Evolutionary conservation across 2,329 filamentous ascomycete genomes (phyloP), one percentile per base, ranked within the genome.

Genomic region (Trichocomaceae sp.): DNA sequence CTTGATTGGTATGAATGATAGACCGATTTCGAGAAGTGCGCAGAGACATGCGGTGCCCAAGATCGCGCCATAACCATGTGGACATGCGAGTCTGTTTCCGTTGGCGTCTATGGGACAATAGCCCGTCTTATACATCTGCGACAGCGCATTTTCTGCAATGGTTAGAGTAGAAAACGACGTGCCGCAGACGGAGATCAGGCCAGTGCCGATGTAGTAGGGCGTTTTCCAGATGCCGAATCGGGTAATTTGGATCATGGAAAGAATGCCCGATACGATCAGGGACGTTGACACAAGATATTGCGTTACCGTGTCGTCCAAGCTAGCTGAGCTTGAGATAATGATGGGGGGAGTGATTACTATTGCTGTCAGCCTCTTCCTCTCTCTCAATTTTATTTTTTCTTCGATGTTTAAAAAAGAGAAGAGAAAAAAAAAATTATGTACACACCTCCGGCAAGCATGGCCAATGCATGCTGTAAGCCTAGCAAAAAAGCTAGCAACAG

Each of bases 201-300:
- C 84, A 0, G 84, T 87, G 9, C 84, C 82, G 55, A 84, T 69
- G 58, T 76, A 83, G 63, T 85, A 87, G 2, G 81, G 83, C 0
- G 83, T 84, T 57, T 75, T 76, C 59, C 74, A 78, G 56, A 87
- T 78, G 59, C 84, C 83, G 57, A 87, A 80, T 5, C 82, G 77
- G 1, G 82, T 83, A 60, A 88, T 86, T 63, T 88, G 85, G 23
- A 88, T 72, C 0, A 80, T 74, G 5, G 83, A 85, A 2, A 86
- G 74, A 46, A 87, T 75, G 8, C 84, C 84, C 39, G 82, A 85
- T 20, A 83, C 81, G 56, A 88, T 86, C 53, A 88, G 75, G 0
- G 83, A 83, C 0, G 84, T 84, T 15, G 83, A 87, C 5, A 87
- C 84, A 1, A 87, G 77, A 62, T 88, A 87, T 61, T 83, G 78